Conservation (phyloP, 345 rosid species). For the Euphorbia pulcherrima region DNA sequence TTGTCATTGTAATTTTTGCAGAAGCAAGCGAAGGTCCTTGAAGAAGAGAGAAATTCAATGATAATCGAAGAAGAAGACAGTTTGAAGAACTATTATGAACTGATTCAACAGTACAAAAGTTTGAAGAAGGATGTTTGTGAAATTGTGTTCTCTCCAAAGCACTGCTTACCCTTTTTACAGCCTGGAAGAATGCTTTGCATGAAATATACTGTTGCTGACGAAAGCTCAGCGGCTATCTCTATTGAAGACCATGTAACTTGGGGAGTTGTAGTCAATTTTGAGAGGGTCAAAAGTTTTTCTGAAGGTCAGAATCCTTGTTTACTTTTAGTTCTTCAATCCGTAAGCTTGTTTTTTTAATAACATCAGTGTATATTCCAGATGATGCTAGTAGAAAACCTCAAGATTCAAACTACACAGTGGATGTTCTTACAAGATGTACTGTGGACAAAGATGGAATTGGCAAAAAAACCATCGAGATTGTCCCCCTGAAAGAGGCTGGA, state of each 20-base stretch:
- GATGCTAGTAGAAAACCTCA: constrained; percentile 64
- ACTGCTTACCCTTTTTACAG: constrained; percentile 81
- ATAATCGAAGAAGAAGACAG: constrained; percentile 91
- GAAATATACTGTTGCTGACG: constrained; percentile 48
- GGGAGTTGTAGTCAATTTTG: constrained; percentile 81
- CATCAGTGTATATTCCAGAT: constrained; percentile 44
- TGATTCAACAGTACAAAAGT: constrained; percentile 64
- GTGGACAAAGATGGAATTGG: constrained; percentile 59
- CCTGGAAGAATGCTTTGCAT: constrained; percentile 73
- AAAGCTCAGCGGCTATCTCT: constrained; percentile 53
- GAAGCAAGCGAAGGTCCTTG: constrained; percentile 71
- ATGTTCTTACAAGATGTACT: constrained; percentile 80
- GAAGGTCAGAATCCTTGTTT: constrained; percentile 48
- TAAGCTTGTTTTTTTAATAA: constrained; percentile 3
- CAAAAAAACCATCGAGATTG: constrained; percentile 54
- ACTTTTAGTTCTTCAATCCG: constrained; percentile 1
- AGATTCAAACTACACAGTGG: constrained; percentile 66
- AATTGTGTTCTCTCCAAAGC: constrained; percentile 70
- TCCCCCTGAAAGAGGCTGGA: constrained; percentile 65
- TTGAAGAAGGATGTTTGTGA: constrained; percentile 75
- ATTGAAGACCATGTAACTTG: constrained; percentile 68
- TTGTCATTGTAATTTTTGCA: constrained; percentile 20
- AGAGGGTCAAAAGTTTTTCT: constrained; percentile 52
- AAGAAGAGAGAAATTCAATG: constrained; percentile 85
- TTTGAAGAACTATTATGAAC: constrained; percentile 68